Evolutionary conservation across 805 yeast genomes (phyloP), one percentile per base, ranked within the genome.

Genomic region (Suhomyces sp.): DNA sequence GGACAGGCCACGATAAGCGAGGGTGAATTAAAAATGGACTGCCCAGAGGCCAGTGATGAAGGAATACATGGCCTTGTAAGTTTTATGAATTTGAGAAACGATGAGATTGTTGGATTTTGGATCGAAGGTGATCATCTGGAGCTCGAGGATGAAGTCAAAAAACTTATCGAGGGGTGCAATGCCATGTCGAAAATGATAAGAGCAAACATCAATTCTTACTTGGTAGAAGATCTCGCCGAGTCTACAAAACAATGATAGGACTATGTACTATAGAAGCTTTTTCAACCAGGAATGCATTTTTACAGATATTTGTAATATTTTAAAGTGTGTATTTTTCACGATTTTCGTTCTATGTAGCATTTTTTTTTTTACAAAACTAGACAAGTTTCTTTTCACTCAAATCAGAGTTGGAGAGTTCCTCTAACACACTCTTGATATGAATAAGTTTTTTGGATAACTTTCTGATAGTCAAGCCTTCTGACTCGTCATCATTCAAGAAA

Each of bases 81-180:
- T 53, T 83, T 79, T 55, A 76, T 81, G 66, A 80, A 80, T 55
- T 78, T 82, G 63, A 80, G 80, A 57, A 72, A 76, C 51, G 77
- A 78, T 56, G 85, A 82, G 57, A 75, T 87, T 24, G 81, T 84
- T 19, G 87, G 90, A 4, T 63, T 86, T 44, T 79, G 87, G 84
- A 63, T 69, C 44, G 73, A 71, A 63, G 72, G 79, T 48, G 58
- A 63, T 17, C 62, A 56, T 33, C 57, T 56, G 12, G 57, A 59
- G 6, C 50, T 72, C 26, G 62, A 60, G 33, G 73, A 67, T 24
- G 48, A 42, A 40, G 56, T 68, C 49, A 56, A 57, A 26, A 52
- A 51, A 12, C 64, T 78, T 41, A 60, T 83, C 9, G 71, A 70
- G n/a, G 71, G 71, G 26, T 81, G 88, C 46, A 73, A 69, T 54